These are phyloP conservation scores for Tricholoma hemisulphureum DNA, from an alignment of 768 basidiomycete genomes.

Conservation along the genomic window DNA sequence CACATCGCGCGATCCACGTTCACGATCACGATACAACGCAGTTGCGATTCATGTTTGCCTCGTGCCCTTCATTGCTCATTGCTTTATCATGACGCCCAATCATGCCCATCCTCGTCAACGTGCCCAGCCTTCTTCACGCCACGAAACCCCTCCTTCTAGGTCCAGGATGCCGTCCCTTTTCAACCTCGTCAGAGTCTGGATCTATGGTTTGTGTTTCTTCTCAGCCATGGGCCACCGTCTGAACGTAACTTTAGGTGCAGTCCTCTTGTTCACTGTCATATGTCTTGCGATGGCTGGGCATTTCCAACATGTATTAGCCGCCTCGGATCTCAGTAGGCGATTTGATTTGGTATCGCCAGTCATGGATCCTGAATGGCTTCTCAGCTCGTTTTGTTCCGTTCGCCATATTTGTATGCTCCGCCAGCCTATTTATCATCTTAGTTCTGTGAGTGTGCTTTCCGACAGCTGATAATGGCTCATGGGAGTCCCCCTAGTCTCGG, in stretches of 20 bases:
- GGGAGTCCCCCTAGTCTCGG: conserved; percentile 50
- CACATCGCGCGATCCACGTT: conserved; percentile 6
- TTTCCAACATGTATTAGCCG: conserved; percentile 66
- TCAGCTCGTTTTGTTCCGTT: conserved; percentile 85
- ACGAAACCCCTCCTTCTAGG: conserved; percentile 24
- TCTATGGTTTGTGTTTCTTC: conserved; percentile 55
- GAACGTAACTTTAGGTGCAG: conserved; percentile 44
- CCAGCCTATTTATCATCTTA: conserved; percentile 65
- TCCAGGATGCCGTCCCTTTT: conserved; percentile 68
- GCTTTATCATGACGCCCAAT: conserved; percentile 45
- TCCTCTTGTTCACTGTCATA: conserved; percentile 74
- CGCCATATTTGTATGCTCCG: conserved; percentile 75
- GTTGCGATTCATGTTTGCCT: conserved; percentile 42
- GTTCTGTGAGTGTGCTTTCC: conserved; percentile 51
- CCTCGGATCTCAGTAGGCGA: conserved; percentile 77
- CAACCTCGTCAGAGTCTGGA: conserved; percentile 62
- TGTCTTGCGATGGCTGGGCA: conserved; percentile 79
- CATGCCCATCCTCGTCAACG: conserved; percentile 27
- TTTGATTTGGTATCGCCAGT: conserved; percentile 8
- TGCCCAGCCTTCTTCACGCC: conserved; percentile 7
- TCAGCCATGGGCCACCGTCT: conserved; percentile 7
- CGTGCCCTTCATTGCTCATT: conserved; percentile 38
- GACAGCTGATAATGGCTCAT: neutral
- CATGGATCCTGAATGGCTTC: conserved; percentile 1
- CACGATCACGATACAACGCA: conserved; percentile 13